Conservation (phyloP, 148 eudicot species). For the Cornus kousa region DNA sequence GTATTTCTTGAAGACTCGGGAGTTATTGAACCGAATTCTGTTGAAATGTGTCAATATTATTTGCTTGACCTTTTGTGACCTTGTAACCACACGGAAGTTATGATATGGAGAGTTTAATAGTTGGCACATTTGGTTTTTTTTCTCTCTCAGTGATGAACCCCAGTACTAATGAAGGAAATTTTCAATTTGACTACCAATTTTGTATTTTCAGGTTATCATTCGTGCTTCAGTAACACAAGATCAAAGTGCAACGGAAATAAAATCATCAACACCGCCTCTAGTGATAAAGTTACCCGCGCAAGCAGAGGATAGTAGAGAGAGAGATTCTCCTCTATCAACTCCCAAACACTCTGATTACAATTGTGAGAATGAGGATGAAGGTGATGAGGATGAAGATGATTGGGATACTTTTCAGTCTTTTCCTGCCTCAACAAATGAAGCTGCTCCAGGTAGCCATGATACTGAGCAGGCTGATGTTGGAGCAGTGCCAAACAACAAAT, state of each 20-base stretch:
- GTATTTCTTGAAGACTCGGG: neutral
- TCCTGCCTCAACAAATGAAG: conserved; percentile 61
- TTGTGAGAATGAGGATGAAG: conserved; percentile 15
- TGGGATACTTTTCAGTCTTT: conserved; percentile 98
- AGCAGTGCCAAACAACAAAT: conserved; percentile 2
- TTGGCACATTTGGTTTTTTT: neutral
- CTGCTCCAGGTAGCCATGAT: conserved; percentile 13
- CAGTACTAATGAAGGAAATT: neutral
- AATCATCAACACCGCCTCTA: conserved; percentile 44
- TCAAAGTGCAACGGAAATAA: conserved; percentile 37
- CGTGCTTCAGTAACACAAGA: conserved; percentile 93
- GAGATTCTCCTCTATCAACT: conserved; percentile 25
- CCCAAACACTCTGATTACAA: conserved; percentile 18
- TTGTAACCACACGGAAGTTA: neutral
- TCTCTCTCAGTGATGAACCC: neutral
- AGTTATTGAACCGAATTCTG: neutral
- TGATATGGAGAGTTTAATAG: neutral
- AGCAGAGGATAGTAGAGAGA: conserved; percentile 37
- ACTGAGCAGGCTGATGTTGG: conserved; percentile 11
- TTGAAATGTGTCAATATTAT: neutral
- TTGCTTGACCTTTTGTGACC: neutral
- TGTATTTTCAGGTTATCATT: conserved; percentile 60
- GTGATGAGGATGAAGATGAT: conserved; percentile 71
- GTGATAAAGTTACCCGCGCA: conserved; percentile 74
- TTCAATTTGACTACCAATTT: neutral